Evolutionary conservation across 139 green algal genomes (phyloP).

Genomic region (Volvox reticuliferus): DNA sequence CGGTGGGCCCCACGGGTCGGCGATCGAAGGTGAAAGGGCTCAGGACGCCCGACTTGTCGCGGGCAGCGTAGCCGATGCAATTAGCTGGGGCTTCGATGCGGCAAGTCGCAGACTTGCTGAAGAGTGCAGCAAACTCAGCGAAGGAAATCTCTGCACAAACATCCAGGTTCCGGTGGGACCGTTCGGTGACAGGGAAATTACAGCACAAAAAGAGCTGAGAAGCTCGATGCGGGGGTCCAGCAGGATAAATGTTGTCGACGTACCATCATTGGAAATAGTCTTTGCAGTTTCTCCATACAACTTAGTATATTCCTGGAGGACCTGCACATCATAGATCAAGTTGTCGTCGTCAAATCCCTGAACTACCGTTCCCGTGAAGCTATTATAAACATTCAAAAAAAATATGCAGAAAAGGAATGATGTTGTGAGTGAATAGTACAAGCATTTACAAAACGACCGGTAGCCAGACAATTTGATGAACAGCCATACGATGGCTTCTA

Average conservation of each 20-base stretch:
- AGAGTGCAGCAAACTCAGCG: constrained; percentile 34
- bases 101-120: background rate
- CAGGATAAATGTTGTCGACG: background rate
- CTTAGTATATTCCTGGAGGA: constrained; percentile 23
- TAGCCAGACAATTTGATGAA: no score
- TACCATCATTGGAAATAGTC: background rate
- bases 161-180: background rate
- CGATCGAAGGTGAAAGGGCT: constrained; percentile 72
- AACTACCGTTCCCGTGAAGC: no score
- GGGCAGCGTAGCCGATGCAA: constrained; percentile 75
- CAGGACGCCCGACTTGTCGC: constrained; percentile 65
- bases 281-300: constrained; percentile 16
- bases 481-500: no score
- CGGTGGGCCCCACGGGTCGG: constrained; percentile 53
- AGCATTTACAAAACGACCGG: no score
- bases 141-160: constrained; percentile 32
- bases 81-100: constrained; percentile 51
- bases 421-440: no score
- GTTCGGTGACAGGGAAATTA: background rate
- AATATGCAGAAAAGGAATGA: no score
- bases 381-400: no score
- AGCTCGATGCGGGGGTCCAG: no score
- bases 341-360: no score
- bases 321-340: background rate
- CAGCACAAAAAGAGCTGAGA: background rate